A percentile compares a stretch with the other conserved stretches of the same genome.
phyloP scores from a whole-genome alignment of 306 rosid species.

The Rubus idaeus region DNA sequence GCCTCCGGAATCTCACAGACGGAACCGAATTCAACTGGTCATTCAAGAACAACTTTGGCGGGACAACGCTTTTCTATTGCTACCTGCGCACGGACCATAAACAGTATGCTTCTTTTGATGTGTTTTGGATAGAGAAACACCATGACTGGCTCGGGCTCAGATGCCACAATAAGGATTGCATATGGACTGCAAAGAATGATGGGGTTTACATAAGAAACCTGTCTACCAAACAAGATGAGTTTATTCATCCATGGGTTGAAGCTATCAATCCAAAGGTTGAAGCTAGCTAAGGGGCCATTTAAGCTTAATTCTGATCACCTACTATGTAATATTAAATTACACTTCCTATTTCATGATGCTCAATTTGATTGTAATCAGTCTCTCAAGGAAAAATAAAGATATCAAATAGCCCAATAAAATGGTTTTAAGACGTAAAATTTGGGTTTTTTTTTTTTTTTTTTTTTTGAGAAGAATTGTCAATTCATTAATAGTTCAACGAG shows the following conservation, averaged over 20 bases:
- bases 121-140: slow-evolving; percentile 1
- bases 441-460: too few relatives aligned
- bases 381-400: too few relatives aligned
- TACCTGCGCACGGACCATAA: neutral
- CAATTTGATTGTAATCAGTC: too few relatives aligned
- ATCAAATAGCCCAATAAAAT: too few relatives aligned
- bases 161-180: neutral
- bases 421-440: too few relatives aligned
- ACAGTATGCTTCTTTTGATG: neutral
- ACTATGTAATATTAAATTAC: too few relatives aligned
- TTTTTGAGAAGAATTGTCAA: too few relatives aligned
- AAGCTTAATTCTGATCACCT: too few relatives aligned
- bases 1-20: neutral
- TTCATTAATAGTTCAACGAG: too few relatives aligned
- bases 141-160: neutral
- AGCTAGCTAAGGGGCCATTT: too few relatives aligned
- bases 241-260: neutral
- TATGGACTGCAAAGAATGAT: slow-evolving; percentile 25
- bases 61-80: slow-evolving; percentile 18
- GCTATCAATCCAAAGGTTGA: too few relatives aligned
- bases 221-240: neutral
- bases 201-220: slow-evolving; percentile 16
- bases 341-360: too few relatives aligned
- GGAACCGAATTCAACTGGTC: slow-evolving; percentile 14
- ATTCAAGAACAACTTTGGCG: slow-evolving; percentile 8